A percentile compares a stretch with the other conserved stretches of the same genome.
Conservation (phyloP, 2,329 filamentous ascomycete species). For the Cercospora nicotianae region DNA sequence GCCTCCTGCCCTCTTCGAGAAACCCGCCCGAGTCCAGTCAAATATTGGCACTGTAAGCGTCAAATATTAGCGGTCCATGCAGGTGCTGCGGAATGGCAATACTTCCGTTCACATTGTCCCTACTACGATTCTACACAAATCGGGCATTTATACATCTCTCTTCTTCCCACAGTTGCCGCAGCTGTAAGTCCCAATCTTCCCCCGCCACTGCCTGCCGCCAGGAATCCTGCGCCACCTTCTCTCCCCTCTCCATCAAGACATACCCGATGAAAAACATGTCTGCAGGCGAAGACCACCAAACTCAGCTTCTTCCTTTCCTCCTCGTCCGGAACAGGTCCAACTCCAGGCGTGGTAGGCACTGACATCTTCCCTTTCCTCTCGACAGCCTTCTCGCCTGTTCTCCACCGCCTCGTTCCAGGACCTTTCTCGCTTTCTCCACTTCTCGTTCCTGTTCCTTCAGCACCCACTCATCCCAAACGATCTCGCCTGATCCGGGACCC, state of each 20-base stretch:
- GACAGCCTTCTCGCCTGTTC: slow-evolving; percentile 41
- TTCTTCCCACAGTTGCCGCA: neutral
- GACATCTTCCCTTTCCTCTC: slow-evolving; percentile 57
- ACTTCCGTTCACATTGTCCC: neutral
- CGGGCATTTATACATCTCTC: slow-evolving; percentile 37
- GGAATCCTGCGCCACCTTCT: slow-evolving; percentile 21
- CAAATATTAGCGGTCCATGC: neutral
- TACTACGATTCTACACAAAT: slow-evolving; percentile 32
- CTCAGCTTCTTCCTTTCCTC: slow-evolving; percentile 48
- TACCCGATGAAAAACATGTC: slow-evolving; percentile 68
- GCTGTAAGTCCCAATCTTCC: neutral
- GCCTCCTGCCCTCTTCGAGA: neutral
- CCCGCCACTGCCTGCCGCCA: neutral
- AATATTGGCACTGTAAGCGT: neutral
- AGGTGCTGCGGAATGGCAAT: neutral
- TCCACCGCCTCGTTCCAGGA: slow-evolving; percentile 39
- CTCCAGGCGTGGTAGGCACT: slow-evolving; percentile 41
- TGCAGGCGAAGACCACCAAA: slow-evolving; percentile 67
- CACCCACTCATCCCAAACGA: slow-evolving; percentile 82
- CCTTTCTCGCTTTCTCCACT: slow-evolving; percentile 45
- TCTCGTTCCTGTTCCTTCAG: slow-evolving; percentile 52
- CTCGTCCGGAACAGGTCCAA: slow-evolving; percentile 39
- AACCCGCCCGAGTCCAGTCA: neutral
- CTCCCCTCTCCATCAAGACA: slow-evolving; percentile 58
- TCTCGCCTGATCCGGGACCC: slow-evolving; percentile 79